Percentiles rank a stretch among this genome's conserved stretches.
Conservation (phyloP, 1,284 basidiomycete genomes). For the Phlebopus sp. region DNA sequence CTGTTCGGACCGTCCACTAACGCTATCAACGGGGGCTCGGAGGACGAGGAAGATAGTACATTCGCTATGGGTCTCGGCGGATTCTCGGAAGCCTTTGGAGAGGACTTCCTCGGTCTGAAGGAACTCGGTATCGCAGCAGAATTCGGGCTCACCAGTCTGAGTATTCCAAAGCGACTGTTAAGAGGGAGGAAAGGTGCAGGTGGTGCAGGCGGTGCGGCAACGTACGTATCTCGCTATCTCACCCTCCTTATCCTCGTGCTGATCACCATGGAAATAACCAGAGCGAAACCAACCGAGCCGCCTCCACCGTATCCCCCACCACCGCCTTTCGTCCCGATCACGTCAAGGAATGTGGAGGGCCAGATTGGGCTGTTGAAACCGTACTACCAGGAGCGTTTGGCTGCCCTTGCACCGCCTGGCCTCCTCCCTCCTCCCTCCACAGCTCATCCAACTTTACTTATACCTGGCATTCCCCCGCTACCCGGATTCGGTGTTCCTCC, state of each 20-base stretch:
- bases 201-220: conserved; percentile 34
- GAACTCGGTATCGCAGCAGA: conserved; percentile 90
- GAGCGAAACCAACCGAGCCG: conserved; percentile 68
- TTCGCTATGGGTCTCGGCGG: conserved; percentile 74
- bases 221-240: conserved; percentile 40
- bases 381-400: conserved; percentile 68
- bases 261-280: conserved; percentile 23
- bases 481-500: conserved; percentile 10
- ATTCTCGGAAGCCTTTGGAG: conserved; percentile 85
- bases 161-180: conserved; percentile 77
- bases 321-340: conserved; percentile 73
- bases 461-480: conserved; percentile 21
- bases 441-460: background rate
- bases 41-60: conserved; percentile 73
- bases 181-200: conserved; percentile 55
- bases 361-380: conserved; percentile 84
- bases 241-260: conserved; percentile 4
- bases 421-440: conserved; percentile 8
- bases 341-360: conserved; percentile 58
- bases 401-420: conserved; percentile 34
- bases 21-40: conserved; percentile 49
- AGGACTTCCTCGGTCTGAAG: conserved; percentile 90
- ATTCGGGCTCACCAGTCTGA: conserved; percentile 76
- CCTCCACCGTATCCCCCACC: conserved; percentile 86
- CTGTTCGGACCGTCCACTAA: conserved; percentile 48